Conservation (phyloP, 306 rosid species). For the Dryas alaskensis region DNA sequence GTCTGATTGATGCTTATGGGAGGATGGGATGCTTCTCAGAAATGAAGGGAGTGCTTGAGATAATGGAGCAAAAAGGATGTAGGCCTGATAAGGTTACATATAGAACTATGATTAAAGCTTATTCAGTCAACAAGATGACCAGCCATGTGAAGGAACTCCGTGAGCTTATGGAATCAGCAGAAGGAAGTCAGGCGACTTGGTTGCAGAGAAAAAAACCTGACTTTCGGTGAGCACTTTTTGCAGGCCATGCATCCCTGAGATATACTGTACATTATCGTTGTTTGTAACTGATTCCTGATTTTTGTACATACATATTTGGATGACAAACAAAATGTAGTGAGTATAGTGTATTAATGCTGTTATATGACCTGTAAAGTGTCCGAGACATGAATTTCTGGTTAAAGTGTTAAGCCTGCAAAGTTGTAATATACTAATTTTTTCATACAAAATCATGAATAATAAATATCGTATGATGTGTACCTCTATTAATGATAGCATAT, state of each 20-base stretch:
- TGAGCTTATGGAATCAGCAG: constrained; percentile 43
- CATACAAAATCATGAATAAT: no score
- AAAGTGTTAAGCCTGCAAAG: background rate
- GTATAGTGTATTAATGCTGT: background rate
- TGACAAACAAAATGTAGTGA: background rate
- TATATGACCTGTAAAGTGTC: background rate
- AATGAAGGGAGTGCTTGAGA: constrained; percentile 73
- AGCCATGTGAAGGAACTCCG: constrained; percentile 64
- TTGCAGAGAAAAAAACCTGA: constrained; percentile 60
- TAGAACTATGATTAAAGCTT: constrained; percentile 88
- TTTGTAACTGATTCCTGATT: background rate
- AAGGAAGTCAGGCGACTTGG: constrained; percentile 31
- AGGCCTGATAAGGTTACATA: constrained; percentile 79
- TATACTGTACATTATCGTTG: background rate
- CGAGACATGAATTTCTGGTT: background rate
- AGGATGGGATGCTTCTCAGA: constrained; percentile 63
- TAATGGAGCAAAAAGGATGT: constrained; percentile 73
- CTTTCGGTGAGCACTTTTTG: constrained; percentile 35
- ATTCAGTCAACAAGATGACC: constrained; percentile 65
- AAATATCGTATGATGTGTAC: no score
- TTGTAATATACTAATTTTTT: background rate
- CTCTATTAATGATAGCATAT: no score
- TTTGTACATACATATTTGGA: constrained; percentile 6
- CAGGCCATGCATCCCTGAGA: background rate
- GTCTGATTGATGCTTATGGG: constrained; percentile 85